These are phyloP conservation scores for Claviceps citrina DNA, from an alignment of 2,329 filamentous ascomycete genomes.

Conservation along the genomic window DNA sequence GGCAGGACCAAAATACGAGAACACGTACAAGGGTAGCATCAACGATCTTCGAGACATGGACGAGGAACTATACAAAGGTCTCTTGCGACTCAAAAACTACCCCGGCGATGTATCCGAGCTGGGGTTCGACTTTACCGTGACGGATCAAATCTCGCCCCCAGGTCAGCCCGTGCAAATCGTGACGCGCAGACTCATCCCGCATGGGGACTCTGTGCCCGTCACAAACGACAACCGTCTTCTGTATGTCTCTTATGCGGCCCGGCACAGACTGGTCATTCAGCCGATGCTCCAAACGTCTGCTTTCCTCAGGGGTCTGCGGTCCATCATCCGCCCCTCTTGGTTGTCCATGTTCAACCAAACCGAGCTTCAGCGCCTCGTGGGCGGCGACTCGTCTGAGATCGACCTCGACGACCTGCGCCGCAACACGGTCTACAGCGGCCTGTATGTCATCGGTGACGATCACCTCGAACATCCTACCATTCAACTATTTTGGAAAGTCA, in stretches of 20 bases:
- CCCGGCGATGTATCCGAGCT: conserved; percentile 56
- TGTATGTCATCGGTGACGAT: conserved; percentile 84
- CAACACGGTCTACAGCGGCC: conserved; percentile 75
- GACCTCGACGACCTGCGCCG: conserved; percentile 71
- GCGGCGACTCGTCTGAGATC: conserved; percentile 73
- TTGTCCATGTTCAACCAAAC: conserved; percentile 97
- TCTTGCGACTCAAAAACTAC: conserved; percentile 73
- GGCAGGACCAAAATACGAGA: conserved; percentile 45
- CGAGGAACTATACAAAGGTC: conserved; percentile 74
- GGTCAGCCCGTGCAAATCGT: conserved; percentile 40
- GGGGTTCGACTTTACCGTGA: conserved; percentile 76
- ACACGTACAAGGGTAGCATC: conserved; percentile 75
- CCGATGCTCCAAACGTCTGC: conserved; percentile 68
- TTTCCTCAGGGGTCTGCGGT: conserved; percentile 71
- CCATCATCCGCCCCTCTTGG: conserved; percentile 85
- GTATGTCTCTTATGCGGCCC: conserved; percentile 87
- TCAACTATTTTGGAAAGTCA: conserved; percentile 79
- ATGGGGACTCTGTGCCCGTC: conserved; percentile 62
- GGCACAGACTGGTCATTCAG: conserved; percentile 71
- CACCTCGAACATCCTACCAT: conserved; percentile 72
- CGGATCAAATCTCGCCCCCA: conserved; percentile 44
- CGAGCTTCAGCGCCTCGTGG: conserved; percentile 84
- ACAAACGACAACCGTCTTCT: conserved; percentile 84
- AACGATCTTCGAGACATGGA: conserved; percentile 91
- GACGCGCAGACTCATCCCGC: conserved; percentile 59